Percentiles rank a stretch among this genome's conserved stretches.
Conservation (phyloP, 257 asterid species). For the Solanum pimpinellifolium region DNA sequence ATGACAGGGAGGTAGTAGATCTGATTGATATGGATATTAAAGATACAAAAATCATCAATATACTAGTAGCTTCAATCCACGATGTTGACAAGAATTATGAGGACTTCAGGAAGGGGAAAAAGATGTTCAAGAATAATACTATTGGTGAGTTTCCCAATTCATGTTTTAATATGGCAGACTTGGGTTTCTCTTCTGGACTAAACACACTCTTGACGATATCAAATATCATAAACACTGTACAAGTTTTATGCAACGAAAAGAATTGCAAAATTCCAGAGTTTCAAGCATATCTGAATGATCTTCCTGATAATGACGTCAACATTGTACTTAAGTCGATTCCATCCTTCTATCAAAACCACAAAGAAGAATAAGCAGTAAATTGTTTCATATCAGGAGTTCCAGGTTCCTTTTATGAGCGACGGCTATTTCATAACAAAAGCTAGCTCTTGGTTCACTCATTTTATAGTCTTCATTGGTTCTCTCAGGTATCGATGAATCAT, state of each 20-base stretch:
- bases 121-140: background rate
- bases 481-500: background rate
- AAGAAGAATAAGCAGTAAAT: background rate
- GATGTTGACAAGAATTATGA: constrained; percentile 54
- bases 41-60: constrained; percentile 35
- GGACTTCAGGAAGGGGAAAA: constrained; percentile 47
- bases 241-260: background rate
- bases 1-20: constrained; percentile 56
- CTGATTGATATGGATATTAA: constrained; percentile 45
- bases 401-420: background rate
- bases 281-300: background rate
- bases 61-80: constrained; percentile 57
- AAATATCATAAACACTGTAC: background rate
- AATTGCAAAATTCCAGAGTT: background rate
- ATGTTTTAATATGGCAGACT: constrained; percentile 14
- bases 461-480: background rate
- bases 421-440: background rate
- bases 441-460: background rate
- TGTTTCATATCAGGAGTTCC: background rate
- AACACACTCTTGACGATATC: constrained; percentile 7
- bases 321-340: background rate
- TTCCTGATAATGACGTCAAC: background rate
- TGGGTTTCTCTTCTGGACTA: constrained; percentile 35
- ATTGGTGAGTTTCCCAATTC: background rate
- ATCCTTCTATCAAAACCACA: background rate